Percentiles rank a stretch among this genome's conserved stretches.
phyloP scores from a whole-genome alignment of 2,329 filamentous ascomycete species.

The Chaetomium strumarium region DNA sequence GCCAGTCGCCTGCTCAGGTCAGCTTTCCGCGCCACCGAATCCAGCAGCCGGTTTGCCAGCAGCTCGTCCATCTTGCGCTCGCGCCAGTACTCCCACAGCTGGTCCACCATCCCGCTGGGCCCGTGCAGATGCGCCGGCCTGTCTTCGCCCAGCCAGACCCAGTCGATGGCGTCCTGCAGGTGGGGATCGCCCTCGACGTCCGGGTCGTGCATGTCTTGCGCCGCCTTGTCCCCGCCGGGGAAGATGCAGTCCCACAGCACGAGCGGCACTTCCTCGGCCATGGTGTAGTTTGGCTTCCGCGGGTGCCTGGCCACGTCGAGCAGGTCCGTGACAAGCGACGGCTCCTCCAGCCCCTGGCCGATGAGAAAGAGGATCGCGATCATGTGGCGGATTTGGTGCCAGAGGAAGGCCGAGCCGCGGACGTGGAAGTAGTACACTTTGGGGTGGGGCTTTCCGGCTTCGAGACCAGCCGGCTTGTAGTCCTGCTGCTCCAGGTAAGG shows the following conservation, averaged over 20 bases:
- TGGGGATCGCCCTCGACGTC: slow-evolving; percentile 28
- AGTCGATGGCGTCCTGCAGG: slow-evolving; percentile 57
- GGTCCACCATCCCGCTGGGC: slow-evolving; percentile 60
- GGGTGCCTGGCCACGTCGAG: slow-evolving; percentile 68
- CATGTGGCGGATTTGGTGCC: slow-evolving; percentile 97
- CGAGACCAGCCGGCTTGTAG: slow-evolving; percentile 34
- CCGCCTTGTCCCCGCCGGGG: slow-evolving; percentile 41
- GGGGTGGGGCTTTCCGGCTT: slow-evolving; percentile 31
- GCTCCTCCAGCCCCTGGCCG: slow-evolving; percentile 77
- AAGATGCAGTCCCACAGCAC: slow-evolving; percentile 97
- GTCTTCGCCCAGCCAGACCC: slow-evolving; percentile 73
- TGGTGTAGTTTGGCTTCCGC: slow-evolving; percentile 76
- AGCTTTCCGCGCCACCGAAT: slow-evolving; percentile 45
- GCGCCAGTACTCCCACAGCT: slow-evolving; percentile 79
- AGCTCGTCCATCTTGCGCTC: slow-evolving; percentile 85
- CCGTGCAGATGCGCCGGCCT: slow-evolving; percentile 55
- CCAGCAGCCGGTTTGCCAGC: slow-evolving; percentile 67
- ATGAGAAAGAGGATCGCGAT: slow-evolving; percentile 88
- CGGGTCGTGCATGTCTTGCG: slow-evolving; percentile 28
- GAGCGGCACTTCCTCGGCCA: slow-evolving; percentile 83
- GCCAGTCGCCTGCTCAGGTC: slow-evolving; percentile 15
- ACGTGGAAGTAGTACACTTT: slow-evolving; percentile 86
- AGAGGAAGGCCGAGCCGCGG: slow-evolving; percentile 86
- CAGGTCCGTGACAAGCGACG: slow-evolving; percentile 65
- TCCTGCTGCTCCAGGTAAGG: slow-evolving; percentile 47